A percentile compares a stretch with the other conserved stretches of the same genome.
Conservation (phyloP, 208 protist species). For the Blechomonas ayalai region DNA sequence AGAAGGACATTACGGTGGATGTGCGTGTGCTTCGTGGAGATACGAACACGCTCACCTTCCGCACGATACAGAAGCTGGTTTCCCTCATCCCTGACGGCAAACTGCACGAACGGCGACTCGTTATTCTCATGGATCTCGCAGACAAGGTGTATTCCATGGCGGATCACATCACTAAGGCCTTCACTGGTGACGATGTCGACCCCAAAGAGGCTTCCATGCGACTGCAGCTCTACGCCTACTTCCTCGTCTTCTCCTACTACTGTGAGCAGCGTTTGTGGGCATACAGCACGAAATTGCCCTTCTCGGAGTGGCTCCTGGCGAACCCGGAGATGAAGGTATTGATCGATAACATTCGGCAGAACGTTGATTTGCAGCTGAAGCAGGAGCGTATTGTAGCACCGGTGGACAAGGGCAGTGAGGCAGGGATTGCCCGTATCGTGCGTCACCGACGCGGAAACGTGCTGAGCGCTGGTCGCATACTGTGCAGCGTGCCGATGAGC, state of each 20-base stretch:
- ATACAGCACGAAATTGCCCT: slow-evolving; percentile 37
- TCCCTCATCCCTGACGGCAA: slow-evolving; percentile 84
- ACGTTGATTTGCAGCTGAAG: slow-evolving; percentile 68
- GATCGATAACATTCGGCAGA: slow-evolving; percentile 58
- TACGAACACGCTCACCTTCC: slow-evolving; percentile 38
- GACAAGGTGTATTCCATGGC: slow-evolving; percentile 85
- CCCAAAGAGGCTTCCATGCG: slow-evolving; percentile 74
- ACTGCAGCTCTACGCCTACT: slow-evolving; percentile 76
- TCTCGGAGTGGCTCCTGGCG: slow-evolving; percentile 58
- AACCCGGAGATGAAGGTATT: slow-evolving; percentile 65
- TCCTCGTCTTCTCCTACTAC: slow-evolving; percentile 85
- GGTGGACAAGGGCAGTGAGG: slow-evolving; percentile 16
- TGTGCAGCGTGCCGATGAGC: slow-evolving; percentile 63
- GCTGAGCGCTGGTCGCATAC: slow-evolving; percentile 67
- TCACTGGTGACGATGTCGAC: slow-evolving; percentile 31
- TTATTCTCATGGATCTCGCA: slow-evolving; percentile 68
- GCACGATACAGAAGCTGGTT: slow-evolving; percentile 83
- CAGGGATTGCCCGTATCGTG: slow-evolving; percentile 39
- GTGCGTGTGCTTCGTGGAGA: slow-evolving; percentile 52
- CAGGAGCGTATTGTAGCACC: slow-evolving; percentile 56
- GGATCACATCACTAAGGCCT: slow-evolving; percentile 79
- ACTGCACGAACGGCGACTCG: slow-evolving; percentile 76
- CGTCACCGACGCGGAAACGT: slow-evolving; percentile 70
- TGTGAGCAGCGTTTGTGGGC: slow-evolving; percentile 85
- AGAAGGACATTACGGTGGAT: slow-evolving; percentile 64